Conservation (phyloP, 2,329 filamentous ascomycete species). For the Fusarium caatingaense region DNA sequence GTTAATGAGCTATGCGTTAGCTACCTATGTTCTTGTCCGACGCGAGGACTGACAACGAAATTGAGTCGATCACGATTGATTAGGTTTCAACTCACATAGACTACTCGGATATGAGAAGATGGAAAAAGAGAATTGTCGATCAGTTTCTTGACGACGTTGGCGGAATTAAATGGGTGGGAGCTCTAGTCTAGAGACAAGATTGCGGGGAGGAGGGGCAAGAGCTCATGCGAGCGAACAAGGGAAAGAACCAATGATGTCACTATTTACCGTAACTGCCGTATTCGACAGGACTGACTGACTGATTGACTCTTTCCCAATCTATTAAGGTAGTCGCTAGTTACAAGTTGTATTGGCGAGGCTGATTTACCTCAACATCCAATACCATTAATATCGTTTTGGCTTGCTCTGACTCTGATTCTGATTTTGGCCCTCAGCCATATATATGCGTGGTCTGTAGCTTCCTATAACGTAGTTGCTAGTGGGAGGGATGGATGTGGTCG, state of each 20-base stretch:
- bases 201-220: constrained; percentile 32
- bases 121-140: not conserved
- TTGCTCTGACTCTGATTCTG: not conserved
- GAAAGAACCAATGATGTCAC: constrained; percentile 34
- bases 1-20: constrained; percentile 24
- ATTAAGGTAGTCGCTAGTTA: not conserved
- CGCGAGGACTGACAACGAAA: not conserved
- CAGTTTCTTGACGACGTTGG: not conserved
- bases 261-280: constrained; percentile 3
- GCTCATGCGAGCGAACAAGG: not conserved
- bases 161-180: constrained; percentile 7
- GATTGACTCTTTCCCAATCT: not conserved
- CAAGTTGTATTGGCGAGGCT: not conserved
- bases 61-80: not conserved
- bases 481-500: not conserved
- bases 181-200: not conserved
- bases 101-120: not conserved
- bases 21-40: not conserved
- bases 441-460: not conserved
- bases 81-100: not conserved
- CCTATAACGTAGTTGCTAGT: not conserved
- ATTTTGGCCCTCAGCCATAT: not conserved
- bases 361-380: not conserved
- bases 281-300: not conserved
- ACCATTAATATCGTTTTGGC: not conserved